Evolutionary conservation across 1,284 basidiomycete genomes (phyloP), one percentile per base, ranked within the genome.

Genomic region (Cutaneotrichosporon mucoides): DNA sequence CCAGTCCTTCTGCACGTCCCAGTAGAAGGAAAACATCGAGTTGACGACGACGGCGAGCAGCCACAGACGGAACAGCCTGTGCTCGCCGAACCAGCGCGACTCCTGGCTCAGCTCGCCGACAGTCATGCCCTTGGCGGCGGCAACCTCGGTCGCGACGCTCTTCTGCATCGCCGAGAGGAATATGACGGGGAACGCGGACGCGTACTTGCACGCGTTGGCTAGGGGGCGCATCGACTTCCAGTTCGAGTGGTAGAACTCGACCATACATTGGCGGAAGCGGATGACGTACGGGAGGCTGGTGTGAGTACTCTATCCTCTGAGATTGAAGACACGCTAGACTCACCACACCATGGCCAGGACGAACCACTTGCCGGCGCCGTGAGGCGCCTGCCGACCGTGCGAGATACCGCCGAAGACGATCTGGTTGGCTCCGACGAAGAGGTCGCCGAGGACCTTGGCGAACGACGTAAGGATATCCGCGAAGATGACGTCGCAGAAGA

Each of bases 1-100:
- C 95, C 95, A 99, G 76, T 99, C 96, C 73, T 97, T 92, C 48
- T 90, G 92, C 38, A 99, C 84, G 77, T 99, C 96, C 96, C 96
- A 99, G 90, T 92, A 99, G 77, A 96, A 98, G 6, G 92, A 95
- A 78, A 92, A 99, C 47, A 91, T 76, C 1, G 93, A 95, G 77
- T 99, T 99, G 68, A 96, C 76, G 12, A 85, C 82, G 34, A 92
- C 93, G 11, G 88, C 85, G 33, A 94, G 76, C 12, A 97, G 76
- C 96, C 93, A 95, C 55, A 95, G 78, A 57, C 87, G 83, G 79
- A 94, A 94, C 15, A 93, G 78, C 1, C 83, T 82, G 71, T 88
- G 85, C 69, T 90, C 86, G 53, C 86, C 86, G 69, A 86, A 85
- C 89, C 89, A 90, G 38, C 83, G 76, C 16, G 68, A 81, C 12